Base-by-base conservation (phyloP, 345 rosid species). In the Adansonia digitata region DNA sequence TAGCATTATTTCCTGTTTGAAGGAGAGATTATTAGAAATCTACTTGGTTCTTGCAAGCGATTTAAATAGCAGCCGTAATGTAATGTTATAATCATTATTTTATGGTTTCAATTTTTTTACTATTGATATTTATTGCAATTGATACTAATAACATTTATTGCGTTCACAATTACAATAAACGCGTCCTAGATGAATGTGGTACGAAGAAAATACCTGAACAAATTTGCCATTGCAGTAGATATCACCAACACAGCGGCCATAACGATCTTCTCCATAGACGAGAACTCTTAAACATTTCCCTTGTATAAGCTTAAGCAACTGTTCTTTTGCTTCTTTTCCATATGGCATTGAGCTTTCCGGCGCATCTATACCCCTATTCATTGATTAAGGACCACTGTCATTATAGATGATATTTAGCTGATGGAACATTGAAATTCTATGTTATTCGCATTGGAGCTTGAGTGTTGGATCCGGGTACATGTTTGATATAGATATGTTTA, bases 171-270 rank as follows among this genome's bases (percentile, higher is more conserved):
- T n/a, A n/a, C n/a, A n/a, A n/a, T n/a, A n/a, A n/a, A n/a, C n/a
- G n/a, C n/a, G n/a, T n/a, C n/a, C n/a, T n/a, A 56, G n/a, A 7
- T 13, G 48, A 20, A 46, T 20, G 15, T 4, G 20, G 18, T 13
- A 14, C 14, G 63, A 59, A 27, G n/a, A 59, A 0, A 26, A 59
- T 26, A 26, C 37, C 63, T 59, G 92, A 52, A 82, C 86, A 80
- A 89, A 93, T 60, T 81, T 81, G 49, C 91, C 93, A 74, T 93
- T 86, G 80, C 93, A 86, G 65, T 95, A 87, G 45, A 93, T 26
- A 81, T 95, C 99, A 27, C 96, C 93, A 10, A 95, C 94, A 10
- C 68, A 68, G 27, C 98, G 94, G 14, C 89, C 86, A 62, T 93
- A 75, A 1, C 59, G 86, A 75, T 88, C 92, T 74, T 84, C 55